A percentile compares a stretch with the other conserved stretches of the same genome.
These are phyloP conservation scores for Petunia hybrid DNA, from an alignment of 305 asterid genomes.

Conservation along the genomic window DNA sequence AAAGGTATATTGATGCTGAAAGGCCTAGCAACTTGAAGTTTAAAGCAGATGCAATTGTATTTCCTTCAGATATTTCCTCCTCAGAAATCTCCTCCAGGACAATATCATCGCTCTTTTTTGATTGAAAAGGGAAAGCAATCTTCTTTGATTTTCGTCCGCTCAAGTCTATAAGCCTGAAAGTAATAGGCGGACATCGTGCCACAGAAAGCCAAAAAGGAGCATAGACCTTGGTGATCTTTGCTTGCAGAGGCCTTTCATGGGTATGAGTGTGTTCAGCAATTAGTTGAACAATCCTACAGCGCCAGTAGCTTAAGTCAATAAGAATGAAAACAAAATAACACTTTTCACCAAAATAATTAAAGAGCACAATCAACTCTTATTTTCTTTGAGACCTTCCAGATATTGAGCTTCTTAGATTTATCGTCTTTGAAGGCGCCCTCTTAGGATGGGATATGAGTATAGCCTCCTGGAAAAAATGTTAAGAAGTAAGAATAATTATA, in stretches of 20 bases:
- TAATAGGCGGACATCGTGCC: constrained; percentile 89
- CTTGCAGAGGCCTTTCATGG: constrained; percentile 65
- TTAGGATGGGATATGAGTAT: constrained; percentile 82
- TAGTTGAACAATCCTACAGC: constrained; percentile 86
- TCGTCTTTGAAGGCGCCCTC: constrained; percentile 69
- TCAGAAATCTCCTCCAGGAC: constrained; percentile 84
- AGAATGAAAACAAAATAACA: constrained; percentile 32
- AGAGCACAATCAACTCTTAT: constrained; percentile 32
- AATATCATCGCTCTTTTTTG: constrained; percentile 61
- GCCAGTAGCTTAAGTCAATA: constrained; percentile 36
- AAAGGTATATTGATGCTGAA: constrained; percentile 72
- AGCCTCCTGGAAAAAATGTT: constrained; percentile 70
- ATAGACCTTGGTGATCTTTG: constrained; percentile 73
- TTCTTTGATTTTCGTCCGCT: constrained; percentile 59
- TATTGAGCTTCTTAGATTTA: constrained; percentile 86
- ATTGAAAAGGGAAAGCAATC: constrained; percentile 63
- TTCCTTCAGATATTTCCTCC: constrained; percentile 86
- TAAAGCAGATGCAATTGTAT: constrained; percentile 88
- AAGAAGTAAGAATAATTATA: constrained; percentile 38
- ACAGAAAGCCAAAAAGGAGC: constrained; percentile 89
- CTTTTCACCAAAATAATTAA: constrained; percentile 4
- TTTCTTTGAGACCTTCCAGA: constrained; percentile 79
- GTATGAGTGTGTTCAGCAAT: constrained; percentile 78
- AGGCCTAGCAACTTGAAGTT: constrained; percentile 85
- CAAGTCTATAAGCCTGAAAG: constrained; percentile 76